Evolutionary conservation across 768 basidiomycete genomes (phyloP), one percentile per base, ranked within the genome.

Genomic region (Pholiota microspora): DNA sequence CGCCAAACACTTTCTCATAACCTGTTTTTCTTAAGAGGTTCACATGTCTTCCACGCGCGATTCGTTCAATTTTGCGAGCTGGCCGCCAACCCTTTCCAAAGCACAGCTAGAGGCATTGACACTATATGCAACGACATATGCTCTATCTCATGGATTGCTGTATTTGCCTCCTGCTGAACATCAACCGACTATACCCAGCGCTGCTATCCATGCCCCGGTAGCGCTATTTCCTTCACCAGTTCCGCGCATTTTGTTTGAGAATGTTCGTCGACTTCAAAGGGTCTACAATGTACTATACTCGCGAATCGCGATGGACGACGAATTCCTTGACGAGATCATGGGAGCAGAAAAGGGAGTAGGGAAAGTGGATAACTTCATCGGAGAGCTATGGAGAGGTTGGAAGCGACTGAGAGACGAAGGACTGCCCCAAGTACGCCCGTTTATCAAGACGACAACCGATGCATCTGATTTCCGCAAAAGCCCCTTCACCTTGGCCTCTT

Each of bases 191-290:
- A 62, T 72, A 42, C 84, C 88, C 1, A 81, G 83, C 9, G 83
- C 86, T n/a, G 86, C 85, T 0, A 91, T 95, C 60, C 91, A 97
- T 66, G 95, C 94, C 0, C 97, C 97, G 0, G 73, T 98, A 58
- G 81, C 95, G 0, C 76, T 99, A 35, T 81, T 94, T 61, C 96
- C 97, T 1, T 84, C 92, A 0, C 92, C 94, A 0, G 83, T 97
- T 59, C 94, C 96, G 1, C 78, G 87, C 12, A 52, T 68, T 2
- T 73, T 91, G 12, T 97, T 95, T 65, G 62, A 80, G 3, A 75
- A 77, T 16, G 92, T 89, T 0, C 69, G 79, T 54, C 67, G 70
- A 35, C 67, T 98, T 2, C 95, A 98, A 65, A 77, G 77, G 2
- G 67, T 81, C 0, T 98, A 95, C 69, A 96, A 98, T 70, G 73